Evolutionary conservation across 805 yeast species (phyloP), one percentile per base, ranked within the genome.

Genomic region (Zygotorulaspora sp.): DNA sequence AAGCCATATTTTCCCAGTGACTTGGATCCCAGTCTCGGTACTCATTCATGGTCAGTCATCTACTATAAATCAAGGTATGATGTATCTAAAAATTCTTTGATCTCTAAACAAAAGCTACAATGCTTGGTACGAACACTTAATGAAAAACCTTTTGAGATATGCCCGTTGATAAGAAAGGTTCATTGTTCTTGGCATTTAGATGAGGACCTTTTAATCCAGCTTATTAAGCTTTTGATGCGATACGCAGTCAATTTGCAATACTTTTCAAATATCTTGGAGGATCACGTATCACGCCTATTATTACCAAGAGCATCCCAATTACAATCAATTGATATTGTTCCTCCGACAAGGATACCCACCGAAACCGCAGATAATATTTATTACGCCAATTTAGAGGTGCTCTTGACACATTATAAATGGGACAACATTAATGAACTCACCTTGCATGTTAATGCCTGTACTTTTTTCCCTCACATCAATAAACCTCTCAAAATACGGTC

Each of bases 181-280:
- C 55, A 50, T 30, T 57, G 61, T 34, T 50, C 60, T 9, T 59
- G 64, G 64, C 61, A 57, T 42, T 23, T 57, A 11, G 36, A 52
- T 36, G 38, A 43, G 12, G 33, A 30, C 2, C 32, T 49, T 9
- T 26, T 59, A 38, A 14, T 33, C 10, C 20, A 36, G 10, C 46
- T 59, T 15, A 38, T 57, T 6, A 24, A 33, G 2, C 23, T 55
- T 5, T 20, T 59, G 20, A 44, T 36, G 5, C 16, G 32, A 11
- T 31, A 48, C 31, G 56, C 41, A 4, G 24, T 30, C 3, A 56
- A 53, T 30, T 29, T 59, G 24, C 41, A 41, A 27, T 26, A 35
- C 23, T 53, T 59, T 31, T 58, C 53, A 6, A 52, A 53, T 32
- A 57, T 48, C 37, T 32, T 59, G 18, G 49, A 45, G 20, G 30